Conservation (phyloP, 2,329 filamentous ascomycete genomes). For the Chaetomiaceae sp. region DNA sequence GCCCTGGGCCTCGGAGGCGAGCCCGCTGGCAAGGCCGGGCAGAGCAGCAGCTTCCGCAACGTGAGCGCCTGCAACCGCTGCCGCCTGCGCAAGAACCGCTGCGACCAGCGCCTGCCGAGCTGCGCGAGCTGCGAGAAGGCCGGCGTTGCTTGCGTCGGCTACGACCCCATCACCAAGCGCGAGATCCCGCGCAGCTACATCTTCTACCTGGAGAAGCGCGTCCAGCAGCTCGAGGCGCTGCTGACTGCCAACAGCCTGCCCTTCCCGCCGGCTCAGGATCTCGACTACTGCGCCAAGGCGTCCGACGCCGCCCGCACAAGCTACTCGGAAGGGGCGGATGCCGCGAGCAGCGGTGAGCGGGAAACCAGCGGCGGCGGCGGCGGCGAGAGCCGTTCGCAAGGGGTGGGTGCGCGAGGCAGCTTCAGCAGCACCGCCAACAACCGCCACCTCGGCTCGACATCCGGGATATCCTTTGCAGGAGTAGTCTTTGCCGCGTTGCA, state of each 20-base stretch:
- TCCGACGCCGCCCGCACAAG: conserved; percentile 30
- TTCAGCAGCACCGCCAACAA: conserved; percentile 63
- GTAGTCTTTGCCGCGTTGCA: conserved; percentile 94
- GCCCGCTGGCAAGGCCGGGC: conserved; percentile 41
- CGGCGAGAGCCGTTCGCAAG: conserved; percentile 58
- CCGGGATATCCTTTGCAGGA: conserved; percentile 87
- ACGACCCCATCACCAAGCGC: conserved; percentile 92
- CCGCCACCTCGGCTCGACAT: conserved; percentile 75
- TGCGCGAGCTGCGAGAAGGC: conserved; percentile 92
- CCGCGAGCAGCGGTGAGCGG: conserved; percentile 25
- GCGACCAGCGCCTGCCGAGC: conserved; percentile 85
- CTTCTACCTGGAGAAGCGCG: conserved; percentile 83
- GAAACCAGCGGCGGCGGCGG: conserved; percentile 48
- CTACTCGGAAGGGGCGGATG: conserved; percentile 25
- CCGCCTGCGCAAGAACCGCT: conserved; percentile 85
- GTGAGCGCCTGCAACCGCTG: conserved; percentile 95
- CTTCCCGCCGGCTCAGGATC: conserved; percentile 64
- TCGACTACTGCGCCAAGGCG: conserved; percentile 56
- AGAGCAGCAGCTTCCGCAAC: conserved; percentile 68
- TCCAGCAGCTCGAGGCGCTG: conserved; percentile 74
- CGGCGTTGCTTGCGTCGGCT: conserved; percentile 85
- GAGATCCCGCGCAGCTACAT: conserved; percentile 95
- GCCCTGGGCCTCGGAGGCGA: conserved; percentile 26
- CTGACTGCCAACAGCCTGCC: conserved; percentile 62
- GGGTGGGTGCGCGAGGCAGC: conserved; percentile 53